phyloP scores from a whole-genome alignment of 495 filamentous ascomycete genomes.

The Neurospora sp. region DNA sequence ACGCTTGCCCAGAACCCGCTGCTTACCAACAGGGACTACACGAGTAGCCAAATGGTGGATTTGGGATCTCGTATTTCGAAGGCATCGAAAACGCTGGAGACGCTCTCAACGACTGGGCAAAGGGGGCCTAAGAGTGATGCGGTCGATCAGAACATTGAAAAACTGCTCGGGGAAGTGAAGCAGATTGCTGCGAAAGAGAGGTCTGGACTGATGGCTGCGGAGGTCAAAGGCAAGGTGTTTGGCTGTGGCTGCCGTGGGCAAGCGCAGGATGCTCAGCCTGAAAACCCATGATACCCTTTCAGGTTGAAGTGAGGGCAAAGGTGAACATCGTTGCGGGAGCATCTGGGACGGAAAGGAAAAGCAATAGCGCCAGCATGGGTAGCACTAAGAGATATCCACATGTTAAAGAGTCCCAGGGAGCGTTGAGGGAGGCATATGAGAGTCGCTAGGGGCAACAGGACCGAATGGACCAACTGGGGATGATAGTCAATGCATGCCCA shows the following conservation, averaged over 20 bases:
- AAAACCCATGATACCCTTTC: neutral
- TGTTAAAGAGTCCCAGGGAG: neutral
- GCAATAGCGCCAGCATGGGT: neutral
- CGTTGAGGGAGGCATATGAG: neutral
- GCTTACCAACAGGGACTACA: slow-evolving; percentile 86
- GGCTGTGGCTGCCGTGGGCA: slow-evolving; percentile 1
- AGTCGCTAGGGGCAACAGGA: neutral
- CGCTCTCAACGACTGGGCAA: neutral
- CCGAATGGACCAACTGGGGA: neutral
- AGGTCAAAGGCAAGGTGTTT: slow-evolving; percentile 82
- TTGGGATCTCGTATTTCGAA: slow-evolving; percentile 69
- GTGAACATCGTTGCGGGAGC: neutral
- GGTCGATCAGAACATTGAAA: slow-evolving; percentile 51
- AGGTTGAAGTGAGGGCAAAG: neutral
- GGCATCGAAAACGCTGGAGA: slow-evolving; percentile 27
- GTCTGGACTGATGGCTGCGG: slow-evolving; percentile 68
- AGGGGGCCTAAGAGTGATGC: neutral
- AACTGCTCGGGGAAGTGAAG: slow-evolving; percentile 67
- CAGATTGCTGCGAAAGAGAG: slow-evolving; percentile 81
- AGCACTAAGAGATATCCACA: neutral
- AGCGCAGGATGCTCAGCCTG: neutral
- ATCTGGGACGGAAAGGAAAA: neutral
- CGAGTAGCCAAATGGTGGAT: slow-evolving; percentile 85
- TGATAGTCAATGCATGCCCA: neutral
- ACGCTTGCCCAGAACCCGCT: slow-evolving; percentile 94